Evolutionary conservation across 371 early-diverging fungal genomes (phyloP), one percentile per base, ranked within the genome.

Genomic region (Syncephalastrum racemosum): DNA sequence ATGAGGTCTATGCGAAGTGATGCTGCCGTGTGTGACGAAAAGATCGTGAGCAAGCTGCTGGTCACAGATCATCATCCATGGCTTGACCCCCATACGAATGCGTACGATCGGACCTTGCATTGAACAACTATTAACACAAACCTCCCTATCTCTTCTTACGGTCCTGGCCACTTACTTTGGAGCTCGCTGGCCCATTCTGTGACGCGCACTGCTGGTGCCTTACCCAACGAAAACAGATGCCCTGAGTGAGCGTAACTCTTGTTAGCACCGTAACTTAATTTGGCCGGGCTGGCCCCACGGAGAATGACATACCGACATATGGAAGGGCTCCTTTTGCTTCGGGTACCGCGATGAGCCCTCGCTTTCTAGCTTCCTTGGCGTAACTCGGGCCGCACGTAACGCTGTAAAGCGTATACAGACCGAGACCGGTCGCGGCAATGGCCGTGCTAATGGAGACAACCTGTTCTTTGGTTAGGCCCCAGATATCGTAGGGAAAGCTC

Each of bases 41-140:
- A 67, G 48, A n/a, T 67, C 67, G 45, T 67, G 67, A 4, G 67
- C 67, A 10, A 67, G 41, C 14, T 51, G 13, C 25, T 62, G 59
- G 31, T 67, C 67, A 15, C 56, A 43, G 44, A 67, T 59, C 41
- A 59, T 50, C 6, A 67, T 42, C 59, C 59, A 67, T 10, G 50
- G 23, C 22, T 59, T 52, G 15, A 62, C 62, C 44, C 67, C 67
- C 55, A 67, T 57, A 16, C 53, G 15, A 19, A 67, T 25, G 1
- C 48, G 44, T 36, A 62, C 50, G 20, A 67, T 56, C 1, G 67
- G 63, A 19, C 56, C 54, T 61, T 23, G 14, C 18, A 15, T 6
- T 19, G n/a, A n/a, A 20, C 13, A 15, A 20, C 19, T 19, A 56
- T 25, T 8, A 46, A 20, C 18, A 52, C 3, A 12, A 22, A 44